Evolutionary conservation across 208 protist species (phyloP), one percentile per base, ranked within the genome.

Genomic region (Borovskyia barvae): DNA sequence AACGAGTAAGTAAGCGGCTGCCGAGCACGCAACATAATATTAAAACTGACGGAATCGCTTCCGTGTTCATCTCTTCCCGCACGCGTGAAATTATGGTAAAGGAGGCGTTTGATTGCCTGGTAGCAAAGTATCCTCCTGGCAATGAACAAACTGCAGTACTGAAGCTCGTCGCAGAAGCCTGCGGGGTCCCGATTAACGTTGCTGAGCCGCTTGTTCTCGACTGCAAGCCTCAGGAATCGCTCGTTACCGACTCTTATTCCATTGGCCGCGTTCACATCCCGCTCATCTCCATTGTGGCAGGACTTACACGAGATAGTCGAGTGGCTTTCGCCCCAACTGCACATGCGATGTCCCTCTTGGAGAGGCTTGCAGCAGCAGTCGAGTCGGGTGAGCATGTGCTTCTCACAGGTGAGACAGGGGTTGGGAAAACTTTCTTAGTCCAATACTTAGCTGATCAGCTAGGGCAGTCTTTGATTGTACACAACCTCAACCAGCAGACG

Each of bases 401-500:
- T 29, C 82, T 99, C 5, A 96, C 98, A 29, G 98, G 99, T 52
- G 98, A 99, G 68, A 99, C 99, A 26, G 99, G 99, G 50, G 86
- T 95, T n/a, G 93, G 95, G 29, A 97, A 97, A 48, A 97, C 89
- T 28, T 97, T 95, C 63, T 86, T 96, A 68, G 92, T 97, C 12
- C 87, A 95, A 52, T 93, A 93, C 61, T 77, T 97, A 6, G 92
- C 95, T 0, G 86, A 94, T 53, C 73, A 93, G 48, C 72, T 96
- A 26, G 88, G 92, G 12, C 80, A 94, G 54, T 80, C 91, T 43
- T 82, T 99, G 0, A 78, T 97, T 47, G 97, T 99, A 14, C 85
- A 98, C 64, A 99, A 99, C 75, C 84, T 99, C 51, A 99, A 97
- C 63, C 97, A 99, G 80, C 98, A 99, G 80, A 99, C 87, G 4